Conservation (phyloP, 2,329 filamentous ascomycete genomes). For the Colletotrichum tropicale region DNA sequence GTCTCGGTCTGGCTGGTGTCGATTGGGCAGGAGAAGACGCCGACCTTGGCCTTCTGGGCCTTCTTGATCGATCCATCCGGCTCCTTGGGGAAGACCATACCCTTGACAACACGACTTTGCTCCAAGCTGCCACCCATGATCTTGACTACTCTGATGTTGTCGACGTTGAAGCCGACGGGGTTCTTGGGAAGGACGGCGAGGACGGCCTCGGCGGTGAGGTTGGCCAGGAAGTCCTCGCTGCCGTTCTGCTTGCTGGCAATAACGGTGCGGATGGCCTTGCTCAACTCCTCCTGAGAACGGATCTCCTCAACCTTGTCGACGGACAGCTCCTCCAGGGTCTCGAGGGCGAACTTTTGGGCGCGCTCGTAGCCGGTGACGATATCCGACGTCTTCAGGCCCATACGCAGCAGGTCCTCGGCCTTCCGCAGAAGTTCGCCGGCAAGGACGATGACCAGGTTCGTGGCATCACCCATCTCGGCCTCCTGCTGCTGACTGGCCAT, state of each 20-base stretch:
- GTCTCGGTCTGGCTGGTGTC: constrained; percentile 97
- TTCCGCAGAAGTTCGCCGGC: constrained; percentile 96
- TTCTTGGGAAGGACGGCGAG: constrained; percentile 95
- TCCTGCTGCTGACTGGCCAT: constrained; percentile 99
- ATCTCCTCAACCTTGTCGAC: constrained; percentile 92
- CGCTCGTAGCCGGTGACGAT: constrained; percentile 96
- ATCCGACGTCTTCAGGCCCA: constrained; percentile 98
- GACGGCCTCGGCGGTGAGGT: constrained; percentile 83
- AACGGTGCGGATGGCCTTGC: constrained; percentile 94
- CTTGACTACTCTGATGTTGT: constrained; percentile 98
- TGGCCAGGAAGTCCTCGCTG: constrained; percentile 85
- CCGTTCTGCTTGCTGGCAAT: constrained; percentile 97
- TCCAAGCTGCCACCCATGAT: constrained; percentile 98
- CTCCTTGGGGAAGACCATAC: constrained; percentile 97
- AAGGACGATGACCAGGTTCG: constrained; percentile 94
- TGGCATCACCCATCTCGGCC: constrained; percentile 98
- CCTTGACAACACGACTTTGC: constrained; percentile 92
- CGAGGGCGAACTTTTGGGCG: constrained; percentile 86
- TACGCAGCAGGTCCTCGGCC: constrained; percentile 92
- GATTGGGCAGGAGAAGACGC: constrained; percentile 94
- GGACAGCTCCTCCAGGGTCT: constrained; percentile 83
- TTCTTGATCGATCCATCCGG: constrained; percentile 94
- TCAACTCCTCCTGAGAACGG: constrained; percentile 79
- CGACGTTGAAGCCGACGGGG: constrained; percentile 94
- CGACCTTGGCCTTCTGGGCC: constrained; percentile 91